These are phyloP conservation scores for Arabidopsis suecica DNA, from an alignment of 345 rosid species.

Conservation along the genomic window DNA sequence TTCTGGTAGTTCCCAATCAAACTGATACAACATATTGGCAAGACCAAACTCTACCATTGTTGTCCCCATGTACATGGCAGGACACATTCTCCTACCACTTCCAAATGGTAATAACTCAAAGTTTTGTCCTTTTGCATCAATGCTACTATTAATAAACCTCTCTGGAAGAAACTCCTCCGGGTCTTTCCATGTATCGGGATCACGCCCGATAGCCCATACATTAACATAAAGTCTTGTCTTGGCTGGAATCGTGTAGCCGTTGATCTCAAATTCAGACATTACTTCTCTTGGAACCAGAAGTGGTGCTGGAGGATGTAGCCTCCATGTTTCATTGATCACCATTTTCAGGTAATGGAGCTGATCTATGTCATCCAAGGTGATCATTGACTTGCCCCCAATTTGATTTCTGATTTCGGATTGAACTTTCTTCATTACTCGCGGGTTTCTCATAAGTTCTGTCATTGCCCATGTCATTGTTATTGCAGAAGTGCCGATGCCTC, in stretches of 20 bases:
- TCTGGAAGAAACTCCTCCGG: neutral
- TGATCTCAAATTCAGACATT: conserved; percentile 17
- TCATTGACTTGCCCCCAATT: neutral
- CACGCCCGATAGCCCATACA: neutral
- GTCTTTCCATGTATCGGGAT: neutral
- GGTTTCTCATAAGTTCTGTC: conserved; percentile 51
- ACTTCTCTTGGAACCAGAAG: conserved; percentile 47
- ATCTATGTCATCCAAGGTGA: conserved; percentile 9
- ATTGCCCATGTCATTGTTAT: conserved; percentile 48
- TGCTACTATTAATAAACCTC: neutral
- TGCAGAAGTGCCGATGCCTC: conserved; percentile 37
- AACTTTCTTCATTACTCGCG: conserved; percentile 48
- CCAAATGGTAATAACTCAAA: conserved; percentile 47
- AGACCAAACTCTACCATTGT: neutral
- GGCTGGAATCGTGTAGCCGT: neutral
- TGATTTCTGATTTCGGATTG: conserved; percentile 50
- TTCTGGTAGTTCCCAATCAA: conserved; percentile 44
- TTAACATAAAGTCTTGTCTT: neutral
- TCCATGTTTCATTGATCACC: conserved; percentile 29
- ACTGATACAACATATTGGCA: neutral
- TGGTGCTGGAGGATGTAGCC: neutral
- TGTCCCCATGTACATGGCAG: conserved; percentile 28
- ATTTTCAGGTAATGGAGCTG: conserved; percentile 9
- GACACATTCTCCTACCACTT: conserved; percentile 52
- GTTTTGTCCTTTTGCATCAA: neutral